These are phyloP conservation scores for Syzygium grande DNA, from an alignment of 345 rosid species.

Conservation along the genomic window DNA sequence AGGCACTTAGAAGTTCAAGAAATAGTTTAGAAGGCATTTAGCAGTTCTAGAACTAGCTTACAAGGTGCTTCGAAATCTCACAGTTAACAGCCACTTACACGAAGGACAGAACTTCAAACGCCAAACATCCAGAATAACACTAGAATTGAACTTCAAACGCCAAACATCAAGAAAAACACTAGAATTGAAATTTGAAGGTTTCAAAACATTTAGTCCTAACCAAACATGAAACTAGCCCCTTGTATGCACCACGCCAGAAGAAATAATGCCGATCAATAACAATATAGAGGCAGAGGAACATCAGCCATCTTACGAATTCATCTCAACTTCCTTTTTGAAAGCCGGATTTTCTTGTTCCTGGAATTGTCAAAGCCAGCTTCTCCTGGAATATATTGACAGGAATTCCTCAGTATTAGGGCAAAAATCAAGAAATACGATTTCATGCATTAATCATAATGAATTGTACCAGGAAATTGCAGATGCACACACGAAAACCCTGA, in stretches of 20 bases:
- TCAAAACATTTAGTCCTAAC: background rate
- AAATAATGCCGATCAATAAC: background rate
- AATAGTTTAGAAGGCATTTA: too few relatives aligned
- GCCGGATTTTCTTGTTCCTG: constrained; percentile 45
- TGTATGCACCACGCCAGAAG: background rate
- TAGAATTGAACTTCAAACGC: background rate
- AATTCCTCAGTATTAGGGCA: background rate
- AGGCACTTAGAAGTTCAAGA: too few relatives aligned
- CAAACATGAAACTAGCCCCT: background rate
- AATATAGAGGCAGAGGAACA: background rate
- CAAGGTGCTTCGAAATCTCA: background rate
- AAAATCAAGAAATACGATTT: background rate
- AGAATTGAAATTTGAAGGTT: background rate
- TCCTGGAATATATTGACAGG: constrained; percentile 16
- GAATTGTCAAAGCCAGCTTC: constrained; percentile 20
- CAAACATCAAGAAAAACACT: background rate
- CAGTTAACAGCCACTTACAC: background rate
- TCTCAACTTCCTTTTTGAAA: constrained; percentile 51
- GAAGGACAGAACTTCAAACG: background rate
- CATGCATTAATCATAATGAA: background rate
- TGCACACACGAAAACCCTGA: background rate
- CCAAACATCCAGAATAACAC: background rate
- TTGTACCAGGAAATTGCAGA: background rate
- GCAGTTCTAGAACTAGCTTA: background rate
- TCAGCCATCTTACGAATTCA: constrained; percentile 14